Percentiles rank a stretch among this genome's conserved stretches.
phyloP scores from a whole-genome alignment of 2,329 filamentous ascomycete genomes.

The Ophiostoma ips region DNA sequence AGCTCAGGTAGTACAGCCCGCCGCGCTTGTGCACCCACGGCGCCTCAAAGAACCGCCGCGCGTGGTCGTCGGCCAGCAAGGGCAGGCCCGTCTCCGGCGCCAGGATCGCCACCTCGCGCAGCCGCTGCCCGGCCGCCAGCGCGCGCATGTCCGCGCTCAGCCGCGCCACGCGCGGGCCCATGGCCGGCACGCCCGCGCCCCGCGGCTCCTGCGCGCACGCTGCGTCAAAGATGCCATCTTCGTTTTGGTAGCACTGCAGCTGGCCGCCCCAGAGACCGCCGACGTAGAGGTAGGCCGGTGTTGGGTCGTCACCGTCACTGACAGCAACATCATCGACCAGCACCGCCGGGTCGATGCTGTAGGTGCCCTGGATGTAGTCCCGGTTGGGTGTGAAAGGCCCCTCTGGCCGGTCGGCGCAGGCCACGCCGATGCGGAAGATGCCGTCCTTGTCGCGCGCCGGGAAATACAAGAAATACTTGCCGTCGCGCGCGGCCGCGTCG shows the following conservation, averaged over 20 bases:
- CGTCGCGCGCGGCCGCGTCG: conserved; percentile 55
- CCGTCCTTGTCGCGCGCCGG: conserved; percentile 57
- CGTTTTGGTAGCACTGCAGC: conserved; percentile 57
- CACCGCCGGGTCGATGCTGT: conserved; percentile 62
- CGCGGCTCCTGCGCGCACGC: conserved; percentile 43
- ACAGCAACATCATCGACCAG: conserved; percentile 65
- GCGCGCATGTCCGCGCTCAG: conserved; percentile 51
- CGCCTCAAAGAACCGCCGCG: conserved; percentile 65
- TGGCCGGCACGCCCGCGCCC: conserved; percentile 40
- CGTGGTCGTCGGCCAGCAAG: conserved; percentile 54
- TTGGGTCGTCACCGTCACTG: conserved; percentile 16
- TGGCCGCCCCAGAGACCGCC: conserved; percentile 73
- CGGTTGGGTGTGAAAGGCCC: conserved; percentile 57
- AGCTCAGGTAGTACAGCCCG: conserved; percentile 60
- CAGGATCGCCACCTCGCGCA: conserved; percentile 49
- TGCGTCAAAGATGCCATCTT: conserved; percentile 38
- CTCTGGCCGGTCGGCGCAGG: conserved; percentile 45
- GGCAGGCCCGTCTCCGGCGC: conserved; percentile 45
- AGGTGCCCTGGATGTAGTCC: conserved; percentile 52
- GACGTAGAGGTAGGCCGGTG: conserved; percentile 51
- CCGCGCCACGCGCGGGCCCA: conserved; percentile 52
- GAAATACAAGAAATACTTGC: conserved; percentile 61
- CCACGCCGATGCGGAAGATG: conserved; percentile 64
- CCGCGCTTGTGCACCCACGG: conserved; percentile 65
- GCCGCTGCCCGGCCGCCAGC: conserved; percentile 38